Conservation (phyloP, 495 filamentous ascomycete genomes). For the Annulohypoxylon maeteangense region DNA sequence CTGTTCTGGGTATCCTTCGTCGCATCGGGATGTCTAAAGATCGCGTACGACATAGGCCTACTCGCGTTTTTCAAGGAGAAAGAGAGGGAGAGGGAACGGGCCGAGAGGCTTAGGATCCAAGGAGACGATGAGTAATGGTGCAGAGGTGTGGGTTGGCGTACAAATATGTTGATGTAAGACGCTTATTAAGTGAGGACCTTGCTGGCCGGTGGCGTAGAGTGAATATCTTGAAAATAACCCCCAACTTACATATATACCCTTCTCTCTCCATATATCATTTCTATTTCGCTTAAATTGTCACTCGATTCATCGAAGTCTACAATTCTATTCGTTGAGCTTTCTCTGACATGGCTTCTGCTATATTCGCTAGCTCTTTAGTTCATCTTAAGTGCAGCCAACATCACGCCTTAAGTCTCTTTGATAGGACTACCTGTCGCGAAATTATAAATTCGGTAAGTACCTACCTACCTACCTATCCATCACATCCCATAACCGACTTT, state of each 20-base stretch:
- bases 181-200: constrained; percentile 26
- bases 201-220: constrained; percentile 27
- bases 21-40: constrained; percentile 74
- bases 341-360: no score
- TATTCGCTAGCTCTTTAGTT: no score
- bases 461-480: not conserved
- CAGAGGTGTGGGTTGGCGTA: not conserved
- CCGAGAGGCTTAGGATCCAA: constrained; percentile 17
- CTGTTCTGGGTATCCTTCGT: constrained; percentile 81
- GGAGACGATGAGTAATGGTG: constrained; percentile 12
- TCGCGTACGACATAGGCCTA: constrained; percentile 78
- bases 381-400: no score
- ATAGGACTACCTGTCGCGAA: not conserved
- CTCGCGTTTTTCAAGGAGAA: constrained; percentile 71
- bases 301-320: not conserved
- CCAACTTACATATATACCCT: not conserved
- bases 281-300: no score
- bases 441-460: no score
- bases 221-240: not conserved
- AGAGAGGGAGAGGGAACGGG: constrained; percentile 30
- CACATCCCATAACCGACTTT: not conserved
- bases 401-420: not conserved
- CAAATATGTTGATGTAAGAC: not conserved
- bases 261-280: not conserved
- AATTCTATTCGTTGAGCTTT: not conserved